Percentiles rank a stretch among this genome's conserved stretches.
Evolutionary conservation across 306 rosid genomes (phyloP).

Genomic region (Ochetophila trinervis): DNA sequence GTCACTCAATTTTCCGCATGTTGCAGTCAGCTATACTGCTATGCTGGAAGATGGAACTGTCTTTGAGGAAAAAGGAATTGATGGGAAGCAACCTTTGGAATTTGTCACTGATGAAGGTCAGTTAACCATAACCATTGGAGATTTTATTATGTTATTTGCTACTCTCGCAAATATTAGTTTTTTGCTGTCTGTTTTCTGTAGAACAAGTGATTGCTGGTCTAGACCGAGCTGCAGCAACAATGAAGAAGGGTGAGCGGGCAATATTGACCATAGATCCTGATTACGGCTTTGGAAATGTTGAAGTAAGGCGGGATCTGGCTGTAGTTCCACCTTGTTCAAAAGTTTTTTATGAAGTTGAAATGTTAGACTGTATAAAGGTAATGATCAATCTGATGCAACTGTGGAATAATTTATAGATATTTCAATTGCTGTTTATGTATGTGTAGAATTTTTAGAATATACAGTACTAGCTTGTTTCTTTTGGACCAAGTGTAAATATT

Average conservation of each 20-base stretch:
- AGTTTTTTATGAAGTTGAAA: slow-evolving; percentile 54
- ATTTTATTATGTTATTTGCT: neutral
- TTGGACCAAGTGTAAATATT: no score
- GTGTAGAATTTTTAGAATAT: no score
- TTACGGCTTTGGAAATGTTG: slow-evolving; percentile 60
- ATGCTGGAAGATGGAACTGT: slow-evolving; percentile 61
- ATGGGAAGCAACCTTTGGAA: slow-evolving; percentile 46
- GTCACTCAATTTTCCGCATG: neutral
- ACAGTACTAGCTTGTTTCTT: no score
- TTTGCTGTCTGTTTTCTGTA: slow-evolving; percentile 27
- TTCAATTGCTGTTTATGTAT: neutral
- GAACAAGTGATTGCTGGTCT: slow-evolving; percentile 68
- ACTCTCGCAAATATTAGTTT: slow-evolving; percentile 3
- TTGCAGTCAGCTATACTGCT: slow-evolving; percentile 53
- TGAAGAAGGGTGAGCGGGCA: slow-evolving; percentile 71
- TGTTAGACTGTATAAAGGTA: slow-evolving; percentile 54
- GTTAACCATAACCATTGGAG: slow-evolving; percentile 11
- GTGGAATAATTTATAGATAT: neutral
- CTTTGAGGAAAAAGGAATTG: slow-evolving; percentile 63
- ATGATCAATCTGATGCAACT: slow-evolving; percentile 5
- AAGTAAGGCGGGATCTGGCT: slow-evolving; percentile 44
- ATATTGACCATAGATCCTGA: slow-evolving; percentile 58
- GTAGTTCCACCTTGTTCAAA: slow-evolving; percentile 45
- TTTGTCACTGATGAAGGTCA: slow-evolving; percentile 68
- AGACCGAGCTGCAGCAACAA: slow-evolving; percentile 60